Conservation (phyloP, 1,284 basidiomycete genomes). For the Apiotrichum brassicae region DNA sequence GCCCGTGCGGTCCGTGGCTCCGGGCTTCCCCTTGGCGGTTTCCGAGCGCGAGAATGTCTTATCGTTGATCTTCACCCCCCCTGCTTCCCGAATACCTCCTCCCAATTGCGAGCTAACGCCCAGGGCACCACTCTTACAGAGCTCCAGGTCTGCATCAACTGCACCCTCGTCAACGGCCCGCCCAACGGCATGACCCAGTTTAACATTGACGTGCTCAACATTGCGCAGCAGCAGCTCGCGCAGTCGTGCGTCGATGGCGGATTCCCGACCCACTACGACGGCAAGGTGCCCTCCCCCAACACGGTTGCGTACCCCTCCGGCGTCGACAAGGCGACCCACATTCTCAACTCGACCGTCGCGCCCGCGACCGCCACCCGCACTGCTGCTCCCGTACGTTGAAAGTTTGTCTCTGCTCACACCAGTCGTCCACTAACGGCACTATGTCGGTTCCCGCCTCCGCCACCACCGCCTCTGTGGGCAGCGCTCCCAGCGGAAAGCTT, state of each 20-base stretch:
- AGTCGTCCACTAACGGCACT: neutral
- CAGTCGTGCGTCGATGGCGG: constrained; percentile 6
- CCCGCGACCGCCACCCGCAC: neutral
- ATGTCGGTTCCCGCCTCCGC: neutral
- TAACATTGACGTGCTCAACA: constrained; percentile 13
- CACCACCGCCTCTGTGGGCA: neutral
- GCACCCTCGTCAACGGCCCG: constrained; percentile 3
- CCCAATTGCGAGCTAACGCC: too few relatives aligned
- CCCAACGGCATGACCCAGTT: neutral
- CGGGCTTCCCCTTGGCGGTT: too few relatives aligned
- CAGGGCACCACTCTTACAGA: constrained; percentile 8
- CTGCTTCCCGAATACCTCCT: too few relatives aligned
- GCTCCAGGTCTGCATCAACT: constrained; percentile 9
- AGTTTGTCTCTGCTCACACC: too few relatives aligned
- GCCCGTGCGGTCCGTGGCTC: too few relatives aligned
- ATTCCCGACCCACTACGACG: constrained; percentile 4
- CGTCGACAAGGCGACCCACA: constrained; percentile 4
- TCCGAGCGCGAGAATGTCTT: too few relatives aligned
- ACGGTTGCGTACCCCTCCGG: constrained; percentile 7
- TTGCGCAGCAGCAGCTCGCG: constrained; percentile 13
- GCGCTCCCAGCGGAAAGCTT: neutral
- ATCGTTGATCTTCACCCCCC: too few relatives aligned
- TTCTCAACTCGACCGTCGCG: neutral
- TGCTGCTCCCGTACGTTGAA: too few relatives aligned
- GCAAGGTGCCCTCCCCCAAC: constrained; percentile 3